A percentile compares a stretch with the other conserved stretches of the same genome.
Conservation (phyloP, 805 yeast genomes). For the Wickerhamiella australiensis region DNA sequence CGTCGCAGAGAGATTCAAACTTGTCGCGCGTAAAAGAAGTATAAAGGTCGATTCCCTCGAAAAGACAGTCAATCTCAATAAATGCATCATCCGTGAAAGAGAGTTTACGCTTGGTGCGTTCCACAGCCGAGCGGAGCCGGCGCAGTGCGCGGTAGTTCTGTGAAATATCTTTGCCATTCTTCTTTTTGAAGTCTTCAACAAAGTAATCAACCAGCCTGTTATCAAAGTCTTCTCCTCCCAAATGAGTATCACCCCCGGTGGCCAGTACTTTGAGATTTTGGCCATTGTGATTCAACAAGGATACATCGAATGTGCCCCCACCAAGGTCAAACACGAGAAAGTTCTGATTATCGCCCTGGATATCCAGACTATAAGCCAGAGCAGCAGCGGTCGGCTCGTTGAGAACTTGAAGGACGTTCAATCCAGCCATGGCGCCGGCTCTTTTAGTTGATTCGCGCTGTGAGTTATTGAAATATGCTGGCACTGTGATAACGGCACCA, state of each 20-base stretch:
- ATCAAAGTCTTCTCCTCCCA: slow-evolving; percentile 97
- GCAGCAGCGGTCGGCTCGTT: slow-evolving; percentile 98
- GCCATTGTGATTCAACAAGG: slow-evolving; percentile 72
- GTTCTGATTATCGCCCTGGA: slow-evolving; percentile 67
- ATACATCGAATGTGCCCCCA: slow-evolving; percentile 96
- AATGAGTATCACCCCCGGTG: slow-evolving; percentile 92
- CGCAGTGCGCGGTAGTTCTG: no score
- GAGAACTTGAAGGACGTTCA: slow-evolving; percentile 75
- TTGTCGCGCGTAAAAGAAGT: no score
- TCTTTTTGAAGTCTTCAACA: slow-evolving; percentile 76
- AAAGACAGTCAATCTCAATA: no score
- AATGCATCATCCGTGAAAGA: no score
- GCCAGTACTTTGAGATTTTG: slow-evolving; percentile 90
- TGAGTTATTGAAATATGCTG: slow-evolving; percentile 88
- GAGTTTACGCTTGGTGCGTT: slow-evolving; percentile 92
- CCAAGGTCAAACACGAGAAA: slow-evolving; percentile 89
- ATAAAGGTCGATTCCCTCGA: no score
- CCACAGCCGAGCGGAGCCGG: no score
- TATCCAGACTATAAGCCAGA: slow-evolving; percentile 87
- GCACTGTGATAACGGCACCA: slow-evolving; percentile 86
- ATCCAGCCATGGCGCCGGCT: slow-evolving; percentile 85
- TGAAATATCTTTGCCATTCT: slow-evolving; percentile 76
- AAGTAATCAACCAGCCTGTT: slow-evolving; percentile 79
- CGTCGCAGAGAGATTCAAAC: no score
- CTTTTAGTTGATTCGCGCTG: slow-evolving; percentile 92